A percentile compares a stretch with the other conserved stretches of the same genome.
These are phyloP conservation scores for Grosmannia clavigera DNA, from an alignment of 2,329 filamentous ascomycete genomes.

Conservation along the genomic window DNA sequence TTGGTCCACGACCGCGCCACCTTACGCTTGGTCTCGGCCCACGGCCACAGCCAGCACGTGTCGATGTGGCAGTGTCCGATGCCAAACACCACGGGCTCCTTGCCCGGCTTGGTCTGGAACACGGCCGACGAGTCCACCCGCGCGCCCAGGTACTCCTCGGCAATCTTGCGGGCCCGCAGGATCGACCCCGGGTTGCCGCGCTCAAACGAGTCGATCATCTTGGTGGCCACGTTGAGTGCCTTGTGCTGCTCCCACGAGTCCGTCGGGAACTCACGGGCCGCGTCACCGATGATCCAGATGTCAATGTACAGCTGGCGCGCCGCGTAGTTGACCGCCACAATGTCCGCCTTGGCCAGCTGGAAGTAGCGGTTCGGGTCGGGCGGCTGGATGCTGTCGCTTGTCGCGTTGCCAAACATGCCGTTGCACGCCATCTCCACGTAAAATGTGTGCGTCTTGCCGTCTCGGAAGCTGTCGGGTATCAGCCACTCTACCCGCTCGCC, in stretches of 20 bases:
- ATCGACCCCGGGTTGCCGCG: constrained; percentile 69
- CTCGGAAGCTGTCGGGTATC: constrained; percentile 66
- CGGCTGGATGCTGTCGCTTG: constrained; percentile 74
- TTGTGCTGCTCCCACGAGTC: constrained; percentile 84
- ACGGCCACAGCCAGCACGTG: constrained; percentile 97
- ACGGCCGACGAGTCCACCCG: constrained; percentile 73
- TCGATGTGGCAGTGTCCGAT: constrained; percentile 98
- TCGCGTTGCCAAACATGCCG: constrained; percentile 92
- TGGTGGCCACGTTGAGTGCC: constrained; percentile 70
- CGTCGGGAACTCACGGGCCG: constrained; percentile 76
- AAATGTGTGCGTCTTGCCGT: constrained; percentile 76
- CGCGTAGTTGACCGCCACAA: constrained; percentile 78
- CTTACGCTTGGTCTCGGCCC: constrained; percentile 95
- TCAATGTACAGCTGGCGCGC: constrained; percentile 78
- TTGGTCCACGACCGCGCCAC: constrained; percentile 93
- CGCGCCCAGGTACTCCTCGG: constrained; percentile 68
- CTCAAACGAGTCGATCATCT: constrained; percentile 84
- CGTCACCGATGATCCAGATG: constrained; percentile 92
- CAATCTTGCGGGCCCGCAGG: constrained; percentile 68
- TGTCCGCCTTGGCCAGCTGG: constrained; percentile 62
- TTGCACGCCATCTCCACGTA: constrained; percentile 99
- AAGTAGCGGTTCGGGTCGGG: constrained; percentile 78
- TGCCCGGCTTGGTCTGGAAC: constrained; percentile 61
- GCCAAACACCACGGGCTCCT: constrained; percentile 66
- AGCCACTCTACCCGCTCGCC: constrained; percentile 89